Evolutionary conservation across 2,329 filamentous ascomycete species (phyloP).

Genomic region (Tolypocladium ovalisporum): DNA sequence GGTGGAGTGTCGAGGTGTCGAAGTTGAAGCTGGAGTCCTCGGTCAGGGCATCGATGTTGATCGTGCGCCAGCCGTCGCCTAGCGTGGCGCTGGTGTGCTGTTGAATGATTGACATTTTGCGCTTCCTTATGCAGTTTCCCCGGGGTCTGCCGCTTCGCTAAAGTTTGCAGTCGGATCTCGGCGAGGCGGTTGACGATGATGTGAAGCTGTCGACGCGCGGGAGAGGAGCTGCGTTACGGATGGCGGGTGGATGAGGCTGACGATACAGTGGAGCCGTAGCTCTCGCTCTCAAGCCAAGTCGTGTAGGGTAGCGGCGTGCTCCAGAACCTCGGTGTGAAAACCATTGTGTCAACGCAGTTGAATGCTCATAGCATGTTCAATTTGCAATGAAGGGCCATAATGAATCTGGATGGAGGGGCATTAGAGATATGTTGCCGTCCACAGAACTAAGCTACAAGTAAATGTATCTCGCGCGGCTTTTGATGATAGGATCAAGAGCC

Average conservation of each 20-base stretch:
- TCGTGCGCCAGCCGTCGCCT: conserved; percentile 66
- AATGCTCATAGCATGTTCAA: no score
- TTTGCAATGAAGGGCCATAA: no score
- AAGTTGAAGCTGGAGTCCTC: conserved; percentile 89
- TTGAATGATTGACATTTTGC: conserved; percentile 54
- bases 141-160: neutral
- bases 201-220: conserved; percentile 1
- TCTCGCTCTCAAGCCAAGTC: neutral
- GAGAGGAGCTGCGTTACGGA: conserved; percentile 20
- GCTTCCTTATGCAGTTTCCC: neutral
- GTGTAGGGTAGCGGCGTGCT: neutral
- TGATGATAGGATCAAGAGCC: no score
- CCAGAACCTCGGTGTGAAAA: no score
- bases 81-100: conserved; percentile 51
- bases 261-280: neutral
- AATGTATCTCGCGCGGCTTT: no score
- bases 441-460: no score
- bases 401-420: no score
- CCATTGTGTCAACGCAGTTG: no score
- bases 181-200: neutral
- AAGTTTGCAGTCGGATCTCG: neutral
- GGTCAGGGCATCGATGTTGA: conserved; percentile 87
- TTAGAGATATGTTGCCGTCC: no score
- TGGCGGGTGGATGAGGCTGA: conserved; percentile 15
- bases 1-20: conserved; percentile 72